These are phyloP conservation scores for Chenopodium quinoa DNA, from an alignment of 148 eudicot species.

Conservation along the genomic window DNA sequence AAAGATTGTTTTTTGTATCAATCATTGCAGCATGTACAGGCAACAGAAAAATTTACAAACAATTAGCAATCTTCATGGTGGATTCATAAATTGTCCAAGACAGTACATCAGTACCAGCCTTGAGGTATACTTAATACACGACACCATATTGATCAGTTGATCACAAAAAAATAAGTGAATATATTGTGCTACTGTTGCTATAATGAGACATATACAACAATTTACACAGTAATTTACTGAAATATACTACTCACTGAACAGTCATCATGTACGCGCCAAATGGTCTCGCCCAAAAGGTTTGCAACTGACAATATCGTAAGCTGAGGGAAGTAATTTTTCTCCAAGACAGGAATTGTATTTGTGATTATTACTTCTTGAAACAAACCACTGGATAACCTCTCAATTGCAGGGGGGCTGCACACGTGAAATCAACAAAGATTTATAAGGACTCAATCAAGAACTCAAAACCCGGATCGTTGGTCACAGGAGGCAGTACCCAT, in stretches of 20 bases:
- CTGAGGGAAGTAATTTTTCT: conserved; percentile 87
- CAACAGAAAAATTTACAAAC: background rate
- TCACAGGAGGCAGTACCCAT: background rate
- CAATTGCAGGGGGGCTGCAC: conserved; percentile 87
- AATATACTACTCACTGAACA: conserved; percentile 63
- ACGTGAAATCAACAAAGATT: background rate
- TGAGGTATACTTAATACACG: background rate
- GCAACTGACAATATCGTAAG: conserved; percentile 86
- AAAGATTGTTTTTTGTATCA: background rate
- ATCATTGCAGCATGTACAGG: background rate
- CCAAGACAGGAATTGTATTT: conserved; percentile 80
- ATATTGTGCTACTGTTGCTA: background rate
- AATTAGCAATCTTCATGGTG: background rate
- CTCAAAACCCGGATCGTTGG: background rate
- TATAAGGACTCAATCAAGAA: background rate
- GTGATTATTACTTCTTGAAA: conserved; percentile 94
- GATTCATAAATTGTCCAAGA: background rate
- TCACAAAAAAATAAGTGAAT: background rate
- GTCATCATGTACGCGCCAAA: conserved; percentile 97
- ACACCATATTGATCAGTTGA: background rate
- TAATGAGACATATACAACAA: background rate
- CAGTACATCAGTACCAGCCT: background rate
- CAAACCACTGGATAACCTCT: conserved; percentile 81
- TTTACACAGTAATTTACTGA: conserved; percentile 9
- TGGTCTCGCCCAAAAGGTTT: conserved; percentile 88